Evolutionary conservation across 805 yeast species (phyloP), one percentile per base, ranked within the genome.

Genomic region (Torulaspora quercuum): DNA sequence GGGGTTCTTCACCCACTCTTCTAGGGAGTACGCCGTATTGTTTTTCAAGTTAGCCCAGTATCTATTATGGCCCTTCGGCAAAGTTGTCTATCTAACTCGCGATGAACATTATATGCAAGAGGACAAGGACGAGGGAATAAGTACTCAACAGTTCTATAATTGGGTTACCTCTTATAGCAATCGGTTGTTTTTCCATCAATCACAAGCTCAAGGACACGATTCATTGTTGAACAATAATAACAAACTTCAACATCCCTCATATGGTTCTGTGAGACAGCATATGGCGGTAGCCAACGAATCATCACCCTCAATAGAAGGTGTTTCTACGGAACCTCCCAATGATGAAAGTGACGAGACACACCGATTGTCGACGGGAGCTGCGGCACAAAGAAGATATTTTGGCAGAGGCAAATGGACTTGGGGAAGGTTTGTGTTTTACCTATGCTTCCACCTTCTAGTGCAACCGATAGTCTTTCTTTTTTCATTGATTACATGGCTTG

Each of bases 351-450:
- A 35, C 7, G 32, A 19, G 1, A 26, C 26, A 12, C 21, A 29
- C 22, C 22, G 27, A 14, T 13, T 17, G 12, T 33, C 44, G 5
- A 26, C 40, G 5, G 41, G 33, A 13, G 30, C 31, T 21, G 28
- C 44, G 19, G 29, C 47, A 14, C 76, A 55, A 63, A 67, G 58
- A 14, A 72, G 97, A 41, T 68, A 77, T 33, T 90, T 92, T 58
- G 97, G 97, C 22, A 72, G 97, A 58, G 97, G 97, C 23, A 67
- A 78, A 48, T 92, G 97, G 97, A 79, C 81, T 11, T 55, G 79
- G 12, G 95, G 95, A 1, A 71, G 97, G 45, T 71, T 90, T 16
- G 55, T 80, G 8, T 90, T 87, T 53, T 92, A 79, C 54, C 2
- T 79, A 2, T 74, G 75, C 47, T 89, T 78, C 58, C 87, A 89